A percentile compares a stretch with the other conserved stretches of the same genome.
Evolutionary conservation across 805 yeast genomes (phyloP).

Genomic region (Suhomyces canberraensis): DNA sequence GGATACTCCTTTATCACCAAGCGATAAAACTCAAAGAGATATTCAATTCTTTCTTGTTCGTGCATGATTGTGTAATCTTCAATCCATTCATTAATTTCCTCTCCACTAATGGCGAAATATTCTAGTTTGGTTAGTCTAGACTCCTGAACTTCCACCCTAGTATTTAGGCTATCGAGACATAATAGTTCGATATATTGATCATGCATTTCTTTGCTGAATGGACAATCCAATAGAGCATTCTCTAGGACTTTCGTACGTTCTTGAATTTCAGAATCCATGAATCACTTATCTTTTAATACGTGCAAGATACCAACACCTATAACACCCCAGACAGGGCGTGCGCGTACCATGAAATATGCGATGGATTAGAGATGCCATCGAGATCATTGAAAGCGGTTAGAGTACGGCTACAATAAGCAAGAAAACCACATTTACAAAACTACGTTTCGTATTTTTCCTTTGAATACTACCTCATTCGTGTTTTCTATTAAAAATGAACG

Average conservation of each 20-base stretch:
- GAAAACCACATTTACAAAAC: no score
- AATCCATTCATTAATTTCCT: conserved; percentile 16
- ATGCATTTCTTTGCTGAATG: background rate
- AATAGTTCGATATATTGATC: background rate
- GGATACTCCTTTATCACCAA: conserved; percentile 18
- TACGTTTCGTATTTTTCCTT: no score
- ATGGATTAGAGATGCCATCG: background rate
- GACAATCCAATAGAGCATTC: background rate
- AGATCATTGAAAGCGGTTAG: no score
- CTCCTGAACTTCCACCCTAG: no score
- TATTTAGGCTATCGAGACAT: background rate
- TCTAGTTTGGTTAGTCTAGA: conserved; percentile 8
- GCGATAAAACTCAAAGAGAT: conserved; percentile 14
- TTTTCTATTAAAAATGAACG: conserved; percentile 52
- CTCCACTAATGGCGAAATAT: conserved; percentile 9
- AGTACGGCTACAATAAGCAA: no score
- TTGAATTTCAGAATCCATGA: background rate
- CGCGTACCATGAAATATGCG: conserved; percentile 1
- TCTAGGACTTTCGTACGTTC: background rate
- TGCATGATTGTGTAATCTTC: conserved; percentile 14
- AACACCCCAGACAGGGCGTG: conserved; percentile 1
- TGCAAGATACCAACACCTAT: background rate
- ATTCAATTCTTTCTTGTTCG: conserved; percentile 3
- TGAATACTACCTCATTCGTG: background rate
- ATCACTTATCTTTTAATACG: background rate